These are phyloP conservation scores for Suhomyces sp. DNA, from an alignment of 805 yeast genomes.

Conservation along the genomic window DNA sequence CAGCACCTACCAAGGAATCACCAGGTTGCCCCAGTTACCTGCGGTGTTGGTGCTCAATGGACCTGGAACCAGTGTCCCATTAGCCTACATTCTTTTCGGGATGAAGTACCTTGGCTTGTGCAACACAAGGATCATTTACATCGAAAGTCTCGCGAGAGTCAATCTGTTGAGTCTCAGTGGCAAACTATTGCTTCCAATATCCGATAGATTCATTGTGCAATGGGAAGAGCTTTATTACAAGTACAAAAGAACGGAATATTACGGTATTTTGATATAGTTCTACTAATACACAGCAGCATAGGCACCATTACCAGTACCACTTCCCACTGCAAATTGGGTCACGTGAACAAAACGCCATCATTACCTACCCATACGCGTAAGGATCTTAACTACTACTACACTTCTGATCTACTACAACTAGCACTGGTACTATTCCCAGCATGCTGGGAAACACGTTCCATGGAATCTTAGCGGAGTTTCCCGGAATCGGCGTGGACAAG, in stretches of 20 bases:
- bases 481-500: conserved; percentile 42
- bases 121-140: conserved; percentile 63
- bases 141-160: conserved; percentile 88
- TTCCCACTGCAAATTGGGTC: no score
- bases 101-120: conserved; percentile 49
- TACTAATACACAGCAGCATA: no score
- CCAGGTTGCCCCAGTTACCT: conserved; percentile 33
- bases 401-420: no score
- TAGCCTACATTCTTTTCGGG: conserved; percentile 56
- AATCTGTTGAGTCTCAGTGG: conserved; percentile 76
- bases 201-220: conserved; percentile 83
- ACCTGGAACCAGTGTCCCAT: conserved; percentile 78
- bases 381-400: no score
- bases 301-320: no score
- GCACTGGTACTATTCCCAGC: no score
- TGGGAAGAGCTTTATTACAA: conserved; percentile 64
- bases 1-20: conserved; percentile 27
- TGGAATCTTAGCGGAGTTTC: conserved; percentile 49
- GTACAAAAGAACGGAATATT: conserved; percentile 65
- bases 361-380: no score
- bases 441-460: conserved; percentile 28
- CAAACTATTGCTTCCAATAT: conserved; percentile 61
- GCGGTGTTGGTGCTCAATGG: conserved; percentile 63
- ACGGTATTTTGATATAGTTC: conserved; percentile 72
- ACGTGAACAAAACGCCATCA: no score